Conservation (phyloP, 768 basidiomycete genomes). For the Kwoniella dejecticola region DNA sequence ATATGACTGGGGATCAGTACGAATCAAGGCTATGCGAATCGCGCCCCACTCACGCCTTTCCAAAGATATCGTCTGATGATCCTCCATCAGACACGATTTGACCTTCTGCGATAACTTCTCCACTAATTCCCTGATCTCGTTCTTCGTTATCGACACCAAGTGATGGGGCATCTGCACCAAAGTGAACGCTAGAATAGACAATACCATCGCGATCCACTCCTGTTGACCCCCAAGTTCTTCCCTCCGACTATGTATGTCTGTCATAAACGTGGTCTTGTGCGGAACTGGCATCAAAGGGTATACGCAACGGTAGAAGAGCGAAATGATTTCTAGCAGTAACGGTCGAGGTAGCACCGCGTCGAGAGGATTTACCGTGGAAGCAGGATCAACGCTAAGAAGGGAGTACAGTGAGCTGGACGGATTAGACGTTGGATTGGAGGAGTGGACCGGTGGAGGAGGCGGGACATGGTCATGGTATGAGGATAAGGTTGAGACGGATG, state of each 20-base stretch:
- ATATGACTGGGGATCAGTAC: background rate
- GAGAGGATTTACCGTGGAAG: background rate
- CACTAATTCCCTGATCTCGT: constrained; percentile 4
- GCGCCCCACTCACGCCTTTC: constrained; percentile 1
- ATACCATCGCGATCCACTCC: constrained; percentile 11
- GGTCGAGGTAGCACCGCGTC: background rate
- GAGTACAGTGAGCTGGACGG: background rate
- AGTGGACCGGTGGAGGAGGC: background rate
- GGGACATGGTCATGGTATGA: background rate
- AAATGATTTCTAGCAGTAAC: background rate
- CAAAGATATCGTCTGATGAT: constrained; percentile 2
- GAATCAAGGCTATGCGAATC: background rate
- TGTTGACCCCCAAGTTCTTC: background rate
- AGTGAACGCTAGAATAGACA: constrained; percentile 5
- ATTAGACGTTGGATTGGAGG: background rate
- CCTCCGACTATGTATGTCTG: background rate
- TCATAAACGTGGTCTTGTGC: constrained; percentile 1
- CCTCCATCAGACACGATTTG: constrained; percentile 1
- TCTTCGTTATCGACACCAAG: background rate
- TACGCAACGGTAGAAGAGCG: constrained; percentile 3
- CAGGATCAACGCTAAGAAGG: background rate
- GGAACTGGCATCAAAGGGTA: constrained; percentile 7
- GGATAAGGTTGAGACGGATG: too few relatives aligned
- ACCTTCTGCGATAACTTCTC: constrained; percentile 5
- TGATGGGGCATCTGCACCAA: constrained; percentile 9